Percentiles rank a stretch among this genome's conserved stretches.
phyloP scores from a whole-genome alignment of 2,329 filamentous ascomycete species.

The Lachnum nothofagi region DNA sequence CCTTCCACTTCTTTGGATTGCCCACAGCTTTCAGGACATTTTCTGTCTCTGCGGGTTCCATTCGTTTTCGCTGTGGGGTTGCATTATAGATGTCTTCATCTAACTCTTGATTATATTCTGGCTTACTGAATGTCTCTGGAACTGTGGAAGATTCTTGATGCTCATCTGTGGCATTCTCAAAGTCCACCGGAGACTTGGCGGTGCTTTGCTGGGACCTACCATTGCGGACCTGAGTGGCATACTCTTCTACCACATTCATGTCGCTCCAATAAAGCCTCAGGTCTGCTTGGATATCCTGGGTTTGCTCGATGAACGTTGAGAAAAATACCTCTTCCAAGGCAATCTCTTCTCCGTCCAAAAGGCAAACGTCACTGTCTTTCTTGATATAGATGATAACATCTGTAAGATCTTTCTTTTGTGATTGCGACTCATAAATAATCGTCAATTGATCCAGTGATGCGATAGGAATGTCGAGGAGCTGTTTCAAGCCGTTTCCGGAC shows the following conservation, averaged over 20 bases:
- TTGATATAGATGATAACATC: not conserved
- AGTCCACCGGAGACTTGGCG: too few species aligned
- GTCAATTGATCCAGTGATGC: not conserved
- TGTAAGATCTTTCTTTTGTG: not conserved
- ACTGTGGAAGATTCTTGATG: too few species aligned
- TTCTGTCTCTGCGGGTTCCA: not conserved
- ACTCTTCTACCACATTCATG: too few species aligned
- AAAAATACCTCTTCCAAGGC: not conserved
- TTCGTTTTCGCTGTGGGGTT: not conserved
- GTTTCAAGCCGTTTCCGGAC: not conserved
- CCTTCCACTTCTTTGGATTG: not conserved
- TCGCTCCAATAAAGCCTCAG: not conserved
- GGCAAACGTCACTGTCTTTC: not conserved
- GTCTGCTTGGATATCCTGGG: not conserved
- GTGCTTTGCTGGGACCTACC: too few species aligned
- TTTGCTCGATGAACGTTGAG: not conserved
- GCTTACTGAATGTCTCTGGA: too few species aligned
- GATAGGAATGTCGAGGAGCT: not conserved
- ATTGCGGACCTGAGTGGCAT: too few species aligned
- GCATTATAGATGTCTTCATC: conserved; percentile 4
- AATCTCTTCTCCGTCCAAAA: not conserved
- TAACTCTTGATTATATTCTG: not conserved
- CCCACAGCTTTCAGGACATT: not conserved
- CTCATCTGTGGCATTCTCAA: too few species aligned
- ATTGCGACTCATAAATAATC: not conserved